Conservation (phyloP, 2,329 filamentous ascomycete genomes). For the Cladosporium austrohemisphaericum region DNA sequence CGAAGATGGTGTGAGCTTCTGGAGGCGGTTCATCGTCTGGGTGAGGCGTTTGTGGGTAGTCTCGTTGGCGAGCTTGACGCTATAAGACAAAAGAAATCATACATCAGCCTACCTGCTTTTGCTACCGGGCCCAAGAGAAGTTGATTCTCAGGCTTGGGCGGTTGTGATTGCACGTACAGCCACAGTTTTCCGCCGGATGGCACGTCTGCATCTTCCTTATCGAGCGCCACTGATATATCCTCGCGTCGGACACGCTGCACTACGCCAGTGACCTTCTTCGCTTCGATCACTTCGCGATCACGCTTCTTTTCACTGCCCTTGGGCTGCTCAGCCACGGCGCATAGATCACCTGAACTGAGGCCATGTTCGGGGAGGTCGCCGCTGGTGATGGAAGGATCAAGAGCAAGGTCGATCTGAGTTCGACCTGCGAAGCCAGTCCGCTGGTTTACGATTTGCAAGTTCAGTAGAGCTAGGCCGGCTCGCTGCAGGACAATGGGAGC, state of each 20-base stretch:
- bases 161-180: slow-evolving; percentile 49
- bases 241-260: slow-evolving; percentile 61
- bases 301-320: slow-evolving; percentile 66
- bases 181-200: slow-evolving; percentile 54
- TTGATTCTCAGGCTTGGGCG: slow-evolving; percentile 1
- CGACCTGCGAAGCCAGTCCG: slow-evolving; percentile 90
- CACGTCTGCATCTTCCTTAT: slow-evolving; percentile 58
- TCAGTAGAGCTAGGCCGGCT: slow-evolving; percentile 74
- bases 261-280: slow-evolving; percentile 65
- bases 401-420: slow-evolving; percentile 74
- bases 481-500: slow-evolving; percentile 67
- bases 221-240: slow-evolving; percentile 63
- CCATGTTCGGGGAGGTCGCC: slow-evolving; percentile 66
- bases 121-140: background rate
- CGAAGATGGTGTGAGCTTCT: slow-evolving; percentile 53
- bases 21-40: slow-evolving; percentile 59
- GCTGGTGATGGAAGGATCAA: slow-evolving; percentile 65
- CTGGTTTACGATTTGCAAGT: slow-evolving; percentile 68
- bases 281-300: slow-evolving; percentile 67
- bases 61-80: slow-evolving; percentile 64
- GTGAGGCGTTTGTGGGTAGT: slow-evolving; percentile 64
- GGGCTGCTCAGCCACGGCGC: slow-evolving; percentile 71
- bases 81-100: slow-evolving; percentile 32
- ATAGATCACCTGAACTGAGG: slow-evolving; percentile 72
- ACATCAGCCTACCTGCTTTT: slow-evolving; percentile 32